Conservation (phyloP, 805 yeast species). For the Monosporozyma unispora region DNA sequence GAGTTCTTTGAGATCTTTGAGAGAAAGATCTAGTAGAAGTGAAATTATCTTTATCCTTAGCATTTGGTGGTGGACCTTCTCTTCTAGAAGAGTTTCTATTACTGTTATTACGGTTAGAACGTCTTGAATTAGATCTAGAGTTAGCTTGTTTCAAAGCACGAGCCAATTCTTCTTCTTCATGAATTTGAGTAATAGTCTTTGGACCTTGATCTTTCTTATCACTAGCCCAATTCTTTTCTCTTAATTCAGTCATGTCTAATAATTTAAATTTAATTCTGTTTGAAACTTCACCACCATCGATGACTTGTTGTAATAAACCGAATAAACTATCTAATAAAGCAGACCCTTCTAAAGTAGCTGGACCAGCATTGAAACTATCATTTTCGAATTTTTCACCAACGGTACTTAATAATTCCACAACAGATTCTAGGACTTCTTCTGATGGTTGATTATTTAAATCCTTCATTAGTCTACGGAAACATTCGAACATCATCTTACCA, state of each 20-base stretch:
- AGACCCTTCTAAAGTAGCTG: slow-evolving; percentile 34
- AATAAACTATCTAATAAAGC: slow-evolving; percentile 52
- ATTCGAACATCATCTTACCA: slow-evolving; percentile 62
- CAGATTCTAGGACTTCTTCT: slow-evolving; percentile 85
- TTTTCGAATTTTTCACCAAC: slow-evolving; percentile 70
- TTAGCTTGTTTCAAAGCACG: slow-evolving; percentile 35
- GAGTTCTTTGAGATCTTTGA: slow-evolving; percentile 22
- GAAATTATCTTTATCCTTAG: slow-evolving; percentile 21
- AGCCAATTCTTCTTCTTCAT: slow-evolving; percentile 69
- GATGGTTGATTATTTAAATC: slow-evolving; percentile 51
- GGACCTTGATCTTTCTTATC: slow-evolving; percentile 72
- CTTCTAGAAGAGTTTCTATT: slow-evolving; percentile 19
- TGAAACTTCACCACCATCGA: slow-evolving; percentile 47
- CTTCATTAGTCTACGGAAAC: slow-evolving; percentile 54
- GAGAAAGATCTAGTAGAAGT: slow-evolving; percentile 27
- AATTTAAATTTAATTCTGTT: slow-evolving; percentile 80
- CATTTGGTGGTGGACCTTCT: slow-evolving; percentile 14
- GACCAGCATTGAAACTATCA: slow-evolving; percentile 24
- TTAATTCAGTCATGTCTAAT: slow-evolving; percentile 77
- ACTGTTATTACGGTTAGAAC: slow-evolving; percentile 7
- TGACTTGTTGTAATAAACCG: slow-evolving; percentile 42
- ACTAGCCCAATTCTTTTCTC: slow-evolving; percentile 58
- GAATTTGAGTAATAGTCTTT: slow-evolving; percentile 85
- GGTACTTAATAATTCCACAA: slow-evolving; percentile 74
- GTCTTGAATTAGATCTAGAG: slow-evolving; percentile 37